Conservation (phyloP, 768 basidiomycete genomes). For the Suillus lakei region DNA sequence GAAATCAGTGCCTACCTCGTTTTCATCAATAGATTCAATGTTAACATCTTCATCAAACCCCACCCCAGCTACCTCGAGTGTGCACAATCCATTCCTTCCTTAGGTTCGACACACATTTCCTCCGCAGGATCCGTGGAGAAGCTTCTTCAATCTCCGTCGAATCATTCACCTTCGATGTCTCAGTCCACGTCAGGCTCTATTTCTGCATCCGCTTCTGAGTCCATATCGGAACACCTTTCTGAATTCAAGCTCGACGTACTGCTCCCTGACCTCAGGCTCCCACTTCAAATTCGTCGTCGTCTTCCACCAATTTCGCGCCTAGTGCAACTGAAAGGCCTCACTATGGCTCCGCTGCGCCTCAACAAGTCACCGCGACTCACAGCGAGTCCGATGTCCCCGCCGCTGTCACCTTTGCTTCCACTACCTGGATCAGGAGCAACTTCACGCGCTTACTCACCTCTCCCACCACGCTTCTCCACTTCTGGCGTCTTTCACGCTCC, state of each 20-base stretch:
- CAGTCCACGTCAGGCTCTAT: slow-evolving; percentile 9
- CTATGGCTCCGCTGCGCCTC: no score
- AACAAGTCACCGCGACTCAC: no score
- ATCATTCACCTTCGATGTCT: not conserved
- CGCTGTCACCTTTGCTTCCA: slow-evolving; percentile 16
- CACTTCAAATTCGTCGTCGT: no score
- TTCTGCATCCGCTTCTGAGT: slow-evolving; percentile 19
- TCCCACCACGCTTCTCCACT: slow-evolving; percentile 26
- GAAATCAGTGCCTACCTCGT: not conserved
- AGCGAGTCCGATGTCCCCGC: no score
- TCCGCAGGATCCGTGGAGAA: not conserved
- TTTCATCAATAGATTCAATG: not conserved
- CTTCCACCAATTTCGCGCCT: no score
- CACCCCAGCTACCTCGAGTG: not conserved
- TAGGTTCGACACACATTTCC: not conserved
- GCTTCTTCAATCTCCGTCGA: not conserved
- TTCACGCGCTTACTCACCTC: slow-evolving; percentile 27
- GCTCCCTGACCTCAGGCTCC: no score
- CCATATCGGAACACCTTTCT: slow-evolving; percentile 18
- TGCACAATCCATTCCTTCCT: not conserved
- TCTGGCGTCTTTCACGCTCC: slow-evolving; percentile 6
- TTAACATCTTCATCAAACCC: not conserved
- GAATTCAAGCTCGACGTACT: no score
- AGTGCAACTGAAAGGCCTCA: no score
- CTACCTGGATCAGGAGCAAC: slow-evolving; percentile 15